Conservation (phyloP, 371 early-diverging fungal species). For the Mortierella sp. region DNA sequence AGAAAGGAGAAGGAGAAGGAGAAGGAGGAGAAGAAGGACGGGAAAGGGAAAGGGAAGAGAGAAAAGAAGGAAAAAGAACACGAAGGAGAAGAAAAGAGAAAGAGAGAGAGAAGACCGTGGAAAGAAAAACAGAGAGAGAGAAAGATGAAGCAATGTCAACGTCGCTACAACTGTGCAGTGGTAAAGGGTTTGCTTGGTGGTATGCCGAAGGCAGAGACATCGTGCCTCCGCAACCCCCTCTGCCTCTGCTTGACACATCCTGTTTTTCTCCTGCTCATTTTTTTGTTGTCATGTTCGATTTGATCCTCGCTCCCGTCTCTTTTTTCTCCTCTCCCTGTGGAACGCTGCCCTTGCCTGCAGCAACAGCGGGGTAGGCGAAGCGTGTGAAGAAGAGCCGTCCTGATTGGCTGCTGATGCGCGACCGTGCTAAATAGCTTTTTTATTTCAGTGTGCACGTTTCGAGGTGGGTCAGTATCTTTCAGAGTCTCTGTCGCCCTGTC, state of each 20-base stretch:
- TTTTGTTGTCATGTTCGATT: conserved; percentile 8
- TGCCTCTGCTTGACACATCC: background rate
- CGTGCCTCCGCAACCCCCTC: background rate
- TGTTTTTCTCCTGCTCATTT: background rate
- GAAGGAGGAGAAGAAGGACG: background rate
- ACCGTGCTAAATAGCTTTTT: conserved; percentile 11
- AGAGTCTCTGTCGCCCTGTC: background rate
- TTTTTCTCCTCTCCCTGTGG: conserved; percentile 1
- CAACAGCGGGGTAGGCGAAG: background rate
- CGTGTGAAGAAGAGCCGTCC: conserved; percentile 34
- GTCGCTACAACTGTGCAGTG: background rate
- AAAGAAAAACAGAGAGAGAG: background rate
- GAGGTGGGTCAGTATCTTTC: too few species aligned
- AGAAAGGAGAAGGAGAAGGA: background rate
- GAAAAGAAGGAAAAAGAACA: background rate
- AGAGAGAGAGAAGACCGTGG: background rate
- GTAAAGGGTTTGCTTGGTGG: background rate
- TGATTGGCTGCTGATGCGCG: conserved; percentile 28
- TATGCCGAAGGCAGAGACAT: background rate
- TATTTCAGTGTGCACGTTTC: background rate
- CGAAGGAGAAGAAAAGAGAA: background rate
- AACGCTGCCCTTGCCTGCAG: background rate
- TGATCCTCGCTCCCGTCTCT: conserved; percentile 1
- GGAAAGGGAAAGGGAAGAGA: background rate
- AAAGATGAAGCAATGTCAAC: background rate